Evolutionary conservation across 2,329 filamentous ascomycete species (phyloP), one percentile per base, ranked within the genome.

Genomic region (Pestalotiopsis sp.): DNA sequence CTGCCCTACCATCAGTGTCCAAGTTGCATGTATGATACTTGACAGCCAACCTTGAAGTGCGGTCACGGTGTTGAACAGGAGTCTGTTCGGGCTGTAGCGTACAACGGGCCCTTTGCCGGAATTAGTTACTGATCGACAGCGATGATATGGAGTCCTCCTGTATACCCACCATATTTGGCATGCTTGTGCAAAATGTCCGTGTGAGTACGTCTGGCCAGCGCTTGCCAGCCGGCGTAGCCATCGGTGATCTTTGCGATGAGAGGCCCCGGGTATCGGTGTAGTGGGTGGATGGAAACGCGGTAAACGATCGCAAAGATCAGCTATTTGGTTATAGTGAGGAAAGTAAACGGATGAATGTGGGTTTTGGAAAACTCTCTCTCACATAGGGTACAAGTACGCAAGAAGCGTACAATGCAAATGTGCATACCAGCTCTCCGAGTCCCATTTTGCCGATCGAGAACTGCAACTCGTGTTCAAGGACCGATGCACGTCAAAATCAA

Each of bases 11-110:
- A 7, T 59, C 20, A 36, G 64, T 45, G 4, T 59, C 39, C 3
- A 55, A n/a, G 2, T 36, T 7, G 60, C 12, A 38, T n/a, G 9
- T 17, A 11, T 14, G n/a, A 31, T 12, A 39, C 11, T 41, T 36
- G 7, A 25, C 23, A 64, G 6, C 17, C 14, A 23, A 52, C 62
- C 62, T 27, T 64, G 38, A 6, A 73, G 67, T 39, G 72, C 71
- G 11, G 66, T 71, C 13, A 52, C 62, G 3, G 72, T 69, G 36
- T 72, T 72, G 67, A 74, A 73, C 13, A 74, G 67, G 3, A 74
- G 70, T 39, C 69, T 71, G 52, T 74, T 69, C 5, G 72, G 71
- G 6, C 69, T 68, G 41, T 70, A 65, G 27, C 72, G 66, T 23
- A 74, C n/a, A 6, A 74, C 71, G 7, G 69, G 52, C 17, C 71